Evolutionary conservation across 768 basidiomycete species (phyloP).

Genomic region (Russula compacta): DNA sequence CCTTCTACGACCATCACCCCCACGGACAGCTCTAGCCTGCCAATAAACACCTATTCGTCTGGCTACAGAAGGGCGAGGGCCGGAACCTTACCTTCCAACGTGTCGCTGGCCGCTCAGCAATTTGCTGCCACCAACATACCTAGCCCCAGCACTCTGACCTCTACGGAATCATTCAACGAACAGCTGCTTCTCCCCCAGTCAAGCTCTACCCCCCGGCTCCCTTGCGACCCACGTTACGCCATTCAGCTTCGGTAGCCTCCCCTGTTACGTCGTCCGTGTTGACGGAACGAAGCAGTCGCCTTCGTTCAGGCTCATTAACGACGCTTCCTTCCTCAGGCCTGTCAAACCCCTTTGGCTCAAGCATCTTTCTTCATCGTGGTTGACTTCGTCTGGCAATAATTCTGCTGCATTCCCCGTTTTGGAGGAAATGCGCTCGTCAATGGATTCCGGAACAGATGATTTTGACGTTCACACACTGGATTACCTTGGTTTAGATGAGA

Average conservation of each 20-base stretch:
- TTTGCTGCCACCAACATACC: constrained; percentile 61
- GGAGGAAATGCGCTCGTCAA: constrained; percentile 77
- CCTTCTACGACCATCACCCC: constrained; percentile 45
- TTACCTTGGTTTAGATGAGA: constrained; percentile 89
- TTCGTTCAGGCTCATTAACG: constrained; percentile 89
- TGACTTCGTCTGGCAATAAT: constrained; percentile 50
- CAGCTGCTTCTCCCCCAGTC: constrained; percentile 33
- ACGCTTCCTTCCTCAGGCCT: constrained; percentile 63
- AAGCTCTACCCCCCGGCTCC: constrained; percentile 36
- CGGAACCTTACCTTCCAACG: constrained; percentile 94
- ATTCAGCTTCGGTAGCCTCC: constrained; percentile 62
- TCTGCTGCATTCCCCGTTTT: constrained; percentile 47
- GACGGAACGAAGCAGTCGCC: constrained; percentile 67
- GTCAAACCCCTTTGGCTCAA: constrained; percentile 77
- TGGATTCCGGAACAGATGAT: constrained; percentile 74
- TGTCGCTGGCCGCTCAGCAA: constrained; percentile 77
- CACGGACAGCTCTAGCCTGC: constrained; percentile 47
- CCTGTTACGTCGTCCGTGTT: constrained; percentile 42
- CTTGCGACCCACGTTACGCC: constrained; percentile 60
- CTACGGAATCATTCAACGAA: constrained; percentile 42
- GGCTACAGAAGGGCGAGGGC: constrained; percentile 94
- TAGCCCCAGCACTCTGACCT: constrained; percentile 36
- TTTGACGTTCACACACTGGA: constrained; percentile 93
- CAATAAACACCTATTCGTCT: constrained; percentile 70
- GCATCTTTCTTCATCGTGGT: constrained; percentile 90